phyloP scores from a whole-genome alignment of 495 filamentous ascomycete species.

The Hypomontagnella submonticulosa region DNA sequence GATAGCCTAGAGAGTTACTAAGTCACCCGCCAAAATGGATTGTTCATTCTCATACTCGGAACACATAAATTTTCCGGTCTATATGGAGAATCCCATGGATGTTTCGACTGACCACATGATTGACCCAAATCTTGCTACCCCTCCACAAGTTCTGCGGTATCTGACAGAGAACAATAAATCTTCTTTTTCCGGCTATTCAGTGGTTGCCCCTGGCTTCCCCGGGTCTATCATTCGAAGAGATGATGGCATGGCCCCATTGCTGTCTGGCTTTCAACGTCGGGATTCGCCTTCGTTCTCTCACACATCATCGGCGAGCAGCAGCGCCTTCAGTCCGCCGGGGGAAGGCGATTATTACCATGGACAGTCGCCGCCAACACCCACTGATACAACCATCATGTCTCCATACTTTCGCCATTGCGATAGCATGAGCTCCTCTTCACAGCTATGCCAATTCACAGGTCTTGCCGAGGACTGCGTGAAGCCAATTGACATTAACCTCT shows the following conservation, averaged over 20 bases:
- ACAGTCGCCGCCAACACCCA: slow-evolving; percentile 49
- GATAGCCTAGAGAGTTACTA: neutral
- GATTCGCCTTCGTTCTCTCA: slow-evolving; percentile 52
- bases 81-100: slow-evolving; percentile 23
- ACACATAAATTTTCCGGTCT: slow-evolving; percentile 21
- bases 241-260: slow-evolving; percentile 31
- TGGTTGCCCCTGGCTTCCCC: slow-evolving; percentile 21
- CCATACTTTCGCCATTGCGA: slow-evolving; percentile 45
- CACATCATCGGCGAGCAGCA: slow-evolving; percentile 52
- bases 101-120: slow-evolving; percentile 28
- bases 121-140: slow-evolving; percentile 29
- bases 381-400: slow-evolving; percentile 44
- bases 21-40: slow-evolving; percentile 27
- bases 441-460: slow-evolving; percentile 46
- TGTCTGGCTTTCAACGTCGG: slow-evolving; percentile 38
- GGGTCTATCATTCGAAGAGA: slow-evolving; percentile 30
- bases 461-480: slow-evolving; percentile 51
- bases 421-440: slow-evolving; percentile 28
- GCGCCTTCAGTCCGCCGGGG: slow-evolving; percentile 50
- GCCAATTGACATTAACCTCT: slow-evolving; percentile 52
- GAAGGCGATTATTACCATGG: slow-evolving; percentile 53
- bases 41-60: slow-evolving; percentile 29
- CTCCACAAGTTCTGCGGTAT: slow-evolving; percentile 43
- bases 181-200: slow-evolving; percentile 42
- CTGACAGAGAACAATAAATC: slow-evolving; percentile 44